Base-by-base conservation (phyloP, 2,329 filamentous ascomycete genomes). In the Cercospora sp. region DNA sequence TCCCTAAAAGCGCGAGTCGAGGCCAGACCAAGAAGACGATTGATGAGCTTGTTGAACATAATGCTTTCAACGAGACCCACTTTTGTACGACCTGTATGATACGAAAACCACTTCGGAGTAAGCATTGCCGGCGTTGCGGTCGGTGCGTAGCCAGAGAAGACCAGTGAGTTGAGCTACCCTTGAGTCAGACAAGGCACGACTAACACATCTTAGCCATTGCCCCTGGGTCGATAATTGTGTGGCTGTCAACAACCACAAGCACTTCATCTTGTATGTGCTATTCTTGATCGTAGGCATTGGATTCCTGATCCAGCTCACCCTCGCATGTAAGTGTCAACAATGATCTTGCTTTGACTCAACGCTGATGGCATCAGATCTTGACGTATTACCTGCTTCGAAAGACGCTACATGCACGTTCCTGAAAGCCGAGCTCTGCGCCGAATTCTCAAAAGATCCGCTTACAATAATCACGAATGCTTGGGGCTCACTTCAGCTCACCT, bases 211-310 rank as follows among this genome's bases (percentile, higher is more conserved):
- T 72, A 96, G 93, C 77, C 95, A 99, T 78, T 99, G 95, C 76
- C 95, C 95, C 0, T 99, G 95, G 95, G 92, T 98, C 26, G 91
- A 96, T 81, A 98, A 97, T 80, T 99, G 95, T 75, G 88, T 99
- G 51, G 95, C 92, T 53, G 87, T 95, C 71, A 98, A 98, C 82
- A 99, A 98, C 79, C 91, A 98, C 76, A 90, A 95, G 13, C 94
- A 97, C 74, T 99, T 99, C 80, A 91, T 97, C 76, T 83, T 97
- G 60, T 99, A 98, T 78, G 86, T 99, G 18, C 82, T 96, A 51
- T 89, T 82, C 75, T 82, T 99, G 70, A 91, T 93, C 64, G 71
- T 91, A 16, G 93, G 93, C 31, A 90, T 98, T 39, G 72, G 91
- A 2, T 75, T 87, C 1, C 90, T 93, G 72, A 87, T 96, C 72